A percentile compares a stretch with the other conserved stretches of the same genome.
Evolutionary conservation across 306 rosid genomes (phyloP).

Genomic region (Ochetophila trinervis): DNA sequence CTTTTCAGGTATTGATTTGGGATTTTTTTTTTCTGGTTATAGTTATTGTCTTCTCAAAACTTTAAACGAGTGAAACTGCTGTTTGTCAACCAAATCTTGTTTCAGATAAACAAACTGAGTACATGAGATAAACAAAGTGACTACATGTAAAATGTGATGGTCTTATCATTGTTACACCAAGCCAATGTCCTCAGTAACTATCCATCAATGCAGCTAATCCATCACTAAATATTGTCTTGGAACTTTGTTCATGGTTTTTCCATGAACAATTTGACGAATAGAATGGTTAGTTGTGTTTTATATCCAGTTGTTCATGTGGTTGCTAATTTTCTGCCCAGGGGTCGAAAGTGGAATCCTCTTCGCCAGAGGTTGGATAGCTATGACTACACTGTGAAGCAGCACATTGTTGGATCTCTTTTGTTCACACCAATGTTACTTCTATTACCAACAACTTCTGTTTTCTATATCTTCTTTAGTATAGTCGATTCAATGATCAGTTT

Average conservation of each 20-base stretch:
- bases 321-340: constrained; percentile 62
- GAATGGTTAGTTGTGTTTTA: neutral
- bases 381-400: constrained; percentile 88
- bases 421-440: constrained; percentile 80
- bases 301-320: constrained; percentile 17
- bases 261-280: neutral
- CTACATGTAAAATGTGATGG: neutral
- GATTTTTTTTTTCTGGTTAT: constrained; percentile 7
- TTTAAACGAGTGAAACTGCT: neutral
- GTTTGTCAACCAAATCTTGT: neutral
- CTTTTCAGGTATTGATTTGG: constrained; percentile 67
- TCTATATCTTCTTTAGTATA: constrained; percentile 83
- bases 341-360: constrained; percentile 95
- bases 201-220: neutral
- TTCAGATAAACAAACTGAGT: neutral
- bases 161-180: neutral
- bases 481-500: constrained; percentile 63
- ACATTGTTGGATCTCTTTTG: constrained; percentile 83
- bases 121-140: neutral
- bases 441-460: constrained; percentile 83
- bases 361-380: constrained; percentile 89
- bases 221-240: neutral
- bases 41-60: neutral
- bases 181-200: neutral
- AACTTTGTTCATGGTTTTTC: constrained; percentile 4